Evolutionary conservation across 2,329 filamentous ascomycete genomes (phyloP).

Genomic region (Talaromyces piceae): DNA sequence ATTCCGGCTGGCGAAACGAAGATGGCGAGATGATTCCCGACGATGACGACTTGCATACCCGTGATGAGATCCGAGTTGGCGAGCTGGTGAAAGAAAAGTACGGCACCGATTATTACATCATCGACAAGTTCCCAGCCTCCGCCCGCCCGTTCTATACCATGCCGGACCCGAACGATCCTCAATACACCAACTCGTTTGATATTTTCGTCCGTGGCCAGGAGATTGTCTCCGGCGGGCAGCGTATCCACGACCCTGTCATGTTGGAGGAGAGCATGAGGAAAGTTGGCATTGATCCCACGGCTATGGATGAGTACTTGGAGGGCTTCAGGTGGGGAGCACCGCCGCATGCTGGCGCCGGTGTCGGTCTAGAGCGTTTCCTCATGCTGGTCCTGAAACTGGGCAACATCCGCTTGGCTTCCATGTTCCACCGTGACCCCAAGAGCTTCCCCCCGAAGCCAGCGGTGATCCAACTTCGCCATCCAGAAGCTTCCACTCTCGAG

Average conservation of each 20-base stretch:
- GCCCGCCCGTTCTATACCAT: slow-evolving; percentile 90
- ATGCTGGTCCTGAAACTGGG: slow-evolving; percentile 80
- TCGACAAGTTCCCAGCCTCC: slow-evolving; percentile 83
- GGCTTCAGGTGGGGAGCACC: slow-evolving; percentile 84
- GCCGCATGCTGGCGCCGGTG: slow-evolving; percentile 82
- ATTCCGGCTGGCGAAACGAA: slow-evolving; percentile 68
- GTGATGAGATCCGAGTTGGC: slow-evolving; percentile 80
- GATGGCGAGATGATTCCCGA: slow-evolving; percentile 63
- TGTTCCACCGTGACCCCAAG: slow-evolving; percentile 84
- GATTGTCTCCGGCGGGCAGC: slow-evolving; percentile 84
- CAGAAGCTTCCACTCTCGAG: slow-evolving; percentile 75
- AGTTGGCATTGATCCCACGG: slow-evolving; percentile 66
- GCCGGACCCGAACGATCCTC: slow-evolving; percentile 64
- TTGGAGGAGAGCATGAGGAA: slow-evolving; percentile 71
- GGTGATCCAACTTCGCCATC: slow-evolving; percentile 64
- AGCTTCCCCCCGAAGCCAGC: slow-evolving; percentile 66
- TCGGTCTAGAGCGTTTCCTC: slow-evolving; percentile 80
- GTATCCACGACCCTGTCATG: slow-evolving; percentile 72
- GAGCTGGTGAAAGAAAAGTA: slow-evolving; percentile 80
- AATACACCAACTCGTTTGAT: slow-evolving; percentile 85
- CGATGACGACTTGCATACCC: slow-evolving; percentile 74
- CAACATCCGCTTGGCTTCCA: slow-evolving; percentile 79
- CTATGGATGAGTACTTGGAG: slow-evolving; percentile 83
- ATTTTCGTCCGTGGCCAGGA: slow-evolving; percentile 92
- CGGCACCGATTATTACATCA: slow-evolving; percentile 82